Conservation (phyloP, 2,329 filamentous ascomycete genomes). For the Fusarium redolens region DNA sequence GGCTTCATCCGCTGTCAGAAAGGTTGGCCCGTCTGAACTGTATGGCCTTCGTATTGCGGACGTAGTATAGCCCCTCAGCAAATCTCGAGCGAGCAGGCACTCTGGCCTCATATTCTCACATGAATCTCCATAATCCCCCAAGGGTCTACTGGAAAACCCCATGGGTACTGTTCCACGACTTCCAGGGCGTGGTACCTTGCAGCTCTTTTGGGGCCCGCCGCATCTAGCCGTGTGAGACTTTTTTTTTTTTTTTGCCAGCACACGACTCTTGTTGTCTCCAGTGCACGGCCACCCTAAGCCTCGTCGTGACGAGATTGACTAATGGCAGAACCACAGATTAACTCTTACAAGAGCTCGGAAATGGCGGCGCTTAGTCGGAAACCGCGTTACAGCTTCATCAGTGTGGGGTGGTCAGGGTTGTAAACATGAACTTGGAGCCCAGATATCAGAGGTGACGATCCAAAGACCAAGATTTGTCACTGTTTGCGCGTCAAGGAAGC, state of each 20-base stretch:
- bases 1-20: slow-evolving; percentile 12
- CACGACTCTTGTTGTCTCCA: slow-evolving; percentile 5
- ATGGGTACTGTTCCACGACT: slow-evolving; percentile 1
- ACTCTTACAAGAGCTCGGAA: slow-evolving; percentile 20
- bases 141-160: not conserved
- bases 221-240: slow-evolving; percentile 35
- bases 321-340: slow-evolving; percentile 16
- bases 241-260: slow-evolving; percentile 2
- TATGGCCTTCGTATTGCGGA: slow-evolving; percentile 8
- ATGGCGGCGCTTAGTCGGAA: slow-evolving; percentile 39
- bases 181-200: slow-evolving; percentile 28
- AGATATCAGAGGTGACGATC: slow-evolving; percentile 5
- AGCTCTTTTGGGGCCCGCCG: slow-evolving; percentile 22
- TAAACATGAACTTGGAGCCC: not conserved
- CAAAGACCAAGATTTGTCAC: not conserved
- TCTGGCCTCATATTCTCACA: slow-evolving; percentile 1
- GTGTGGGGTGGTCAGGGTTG: slow-evolving; percentile 28
- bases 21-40: slow-evolving; percentile 17
- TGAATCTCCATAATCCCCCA: not conserved
- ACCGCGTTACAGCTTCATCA: slow-evolving; percentile 22
- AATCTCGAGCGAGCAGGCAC: slow-evolving; percentile 10
- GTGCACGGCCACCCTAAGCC: slow-evolving; percentile 35
- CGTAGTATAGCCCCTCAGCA: slow-evolving; percentile 6
- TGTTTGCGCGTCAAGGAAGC: not conserved
- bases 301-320: slow-evolving; percentile 18